Evolutionary conservation across 2,329 filamentous ascomycete species (phyloP).

Genomic region (Rhinocladiella similis): DNA sequence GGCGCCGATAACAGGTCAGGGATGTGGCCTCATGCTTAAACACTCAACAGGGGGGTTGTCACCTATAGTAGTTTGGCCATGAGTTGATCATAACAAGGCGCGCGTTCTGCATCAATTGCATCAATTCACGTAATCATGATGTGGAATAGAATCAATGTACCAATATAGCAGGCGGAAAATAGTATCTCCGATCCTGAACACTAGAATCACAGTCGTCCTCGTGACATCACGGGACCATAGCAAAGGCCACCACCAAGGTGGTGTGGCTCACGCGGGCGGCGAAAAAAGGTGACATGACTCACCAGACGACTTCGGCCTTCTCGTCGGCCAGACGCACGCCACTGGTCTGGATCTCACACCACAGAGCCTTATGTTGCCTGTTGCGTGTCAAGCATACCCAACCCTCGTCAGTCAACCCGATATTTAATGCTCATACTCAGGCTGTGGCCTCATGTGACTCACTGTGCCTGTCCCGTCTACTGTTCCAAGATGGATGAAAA

Average conservation of each 20-base stretch:
- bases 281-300: slow-evolving; percentile 20
- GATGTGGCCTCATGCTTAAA: too few species aligned
- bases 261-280: slow-evolving; percentile 9
- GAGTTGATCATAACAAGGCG: too few species aligned
- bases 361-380: slow-evolving; percentile 19
- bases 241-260: background rate
- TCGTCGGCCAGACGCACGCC: slow-evolving; percentile 17
- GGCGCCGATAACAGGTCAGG: too few species aligned
- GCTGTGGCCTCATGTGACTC: slow-evolving; percentile 24
- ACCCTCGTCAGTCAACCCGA: slow-evolving; percentile 11
- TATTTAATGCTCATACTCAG: background rate
- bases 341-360: slow-evolving; percentile 22
- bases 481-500: slow-evolving; percentile 1
- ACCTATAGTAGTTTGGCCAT: too few species aligned
- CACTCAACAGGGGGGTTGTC: too few species aligned
- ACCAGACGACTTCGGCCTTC: slow-evolving; percentile 10
- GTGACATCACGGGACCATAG: too few species aligned
- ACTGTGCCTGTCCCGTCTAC: slow-evolving; percentile 6
- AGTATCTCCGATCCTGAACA: too few species aligned
- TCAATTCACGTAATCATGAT: too few species aligned
- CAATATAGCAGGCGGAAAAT: too few species aligned
- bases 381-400: slow-evolving; percentile 16
- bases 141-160: too few species aligned
- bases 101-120: too few species aligned
- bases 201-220: too few species aligned